Evolutionary conservation across 2,329 filamentous ascomycete species (phyloP), one percentile per base, ranked within the genome.

Genomic region (Neofusicoccum sp.): DNA sequence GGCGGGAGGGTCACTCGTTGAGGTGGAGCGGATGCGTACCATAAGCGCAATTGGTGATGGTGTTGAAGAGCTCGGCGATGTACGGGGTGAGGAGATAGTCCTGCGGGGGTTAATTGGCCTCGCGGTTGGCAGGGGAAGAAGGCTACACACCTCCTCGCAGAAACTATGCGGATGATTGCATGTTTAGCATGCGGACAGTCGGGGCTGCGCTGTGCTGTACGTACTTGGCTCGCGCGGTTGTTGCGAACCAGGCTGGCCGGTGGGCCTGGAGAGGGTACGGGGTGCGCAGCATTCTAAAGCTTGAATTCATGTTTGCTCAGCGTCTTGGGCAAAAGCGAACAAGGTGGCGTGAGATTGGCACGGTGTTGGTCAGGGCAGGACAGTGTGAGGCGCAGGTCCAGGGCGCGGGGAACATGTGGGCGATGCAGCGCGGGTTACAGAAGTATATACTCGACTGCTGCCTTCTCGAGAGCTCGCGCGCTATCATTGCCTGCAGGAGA

Each of bases 51-150:
- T 83, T 84, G 3, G 80, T 82, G 48, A 83, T 63, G 0, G 82
- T 79, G 64, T 83, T 84, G 61, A 83, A 71, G 62, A 84, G 80
- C 64, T 84, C 82, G 33, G 78, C 82, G 49, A 84, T 73, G 65
- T 83, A 84, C 3, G 70, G 66, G 2, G 80, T 81, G 57, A 84
- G 70, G 58, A 76, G 78, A 65, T 83, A 85, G 67, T 86, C 84
- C 73, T 86, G 54, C 20, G 24, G 16, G 5, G 6, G 20, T 38
- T 53, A 8, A 20, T 51, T 36, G 33, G 33, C 3, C 31, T 11
- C 12, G n/a, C n/a, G 8, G 14, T 3, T 30, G 24, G 8, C 7
- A 12, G 4, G 2, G 20, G 8, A 12, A 4, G 14, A 6, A 1
- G 26, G 12, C 11, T 16, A 20, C 2, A 14, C 43, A 54, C 51